A percentile compares a stretch with the other conserved stretches of the same genome.
Evolutionary conservation across 345 rosid genomes (phyloP).

Genomic region (Pseudoturritis turrita): DNA sequence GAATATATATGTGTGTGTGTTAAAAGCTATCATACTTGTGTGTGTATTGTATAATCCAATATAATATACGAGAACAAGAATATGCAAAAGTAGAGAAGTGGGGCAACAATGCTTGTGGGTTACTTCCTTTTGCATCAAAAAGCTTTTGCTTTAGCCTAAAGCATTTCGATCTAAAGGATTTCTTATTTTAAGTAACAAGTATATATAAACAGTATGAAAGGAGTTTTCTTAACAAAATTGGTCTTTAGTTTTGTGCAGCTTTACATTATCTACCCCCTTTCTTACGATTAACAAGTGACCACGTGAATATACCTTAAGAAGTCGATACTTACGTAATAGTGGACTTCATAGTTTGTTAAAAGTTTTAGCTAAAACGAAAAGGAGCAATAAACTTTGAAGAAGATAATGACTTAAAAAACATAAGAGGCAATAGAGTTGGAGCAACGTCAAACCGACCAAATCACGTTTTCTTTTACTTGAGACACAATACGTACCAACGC

Average conservation of each 20-base stretch:
- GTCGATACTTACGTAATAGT: not conserved
- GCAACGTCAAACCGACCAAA: slow-evolving; percentile 26
- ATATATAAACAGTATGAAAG: not conserved
- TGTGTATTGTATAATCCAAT: not conserved
- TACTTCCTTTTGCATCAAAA: slow-evolving; percentile 29
- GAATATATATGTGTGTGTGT: not conserved
- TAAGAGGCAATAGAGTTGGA: not conserved
- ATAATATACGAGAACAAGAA: not conserved
- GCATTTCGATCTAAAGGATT: slow-evolving; percentile 20
- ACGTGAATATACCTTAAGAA: not conserved
- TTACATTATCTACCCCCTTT: not conserved
- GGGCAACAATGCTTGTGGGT: slow-evolving; percentile 12
- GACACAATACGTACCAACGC: slow-evolving; percentile 25
- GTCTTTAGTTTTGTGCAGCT: not conserved
- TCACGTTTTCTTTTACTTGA: slow-evolving; percentile 19
- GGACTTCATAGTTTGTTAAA: not conserved
- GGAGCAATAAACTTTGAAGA: not conserved
- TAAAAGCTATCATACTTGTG: not conserved
- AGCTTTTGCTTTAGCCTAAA: slow-evolving; percentile 34
- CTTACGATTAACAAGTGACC: not conserved
- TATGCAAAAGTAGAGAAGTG: slow-evolving; percentile 20
- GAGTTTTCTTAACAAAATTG: not conserved
- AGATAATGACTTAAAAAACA: not conserved
- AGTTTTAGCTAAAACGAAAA: not conserved
- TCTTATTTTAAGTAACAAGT: not conserved